phyloP scores from a whole-genome alignment of 306 rosid genomes.

The Sicyos baderoa region DNA sequence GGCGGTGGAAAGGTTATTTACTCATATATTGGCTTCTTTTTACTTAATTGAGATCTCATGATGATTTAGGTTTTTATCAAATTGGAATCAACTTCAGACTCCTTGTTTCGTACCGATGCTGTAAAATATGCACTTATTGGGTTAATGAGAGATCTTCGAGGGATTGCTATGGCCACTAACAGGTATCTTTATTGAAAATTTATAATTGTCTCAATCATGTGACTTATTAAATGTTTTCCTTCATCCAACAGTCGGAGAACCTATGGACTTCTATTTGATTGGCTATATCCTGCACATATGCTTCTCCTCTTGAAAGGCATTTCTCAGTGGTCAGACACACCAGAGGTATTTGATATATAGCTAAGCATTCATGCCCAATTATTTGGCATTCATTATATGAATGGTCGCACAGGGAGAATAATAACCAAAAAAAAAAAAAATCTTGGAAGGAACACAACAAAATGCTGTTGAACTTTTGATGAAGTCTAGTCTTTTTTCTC shows the following conservation, averaged over 20 bases:
- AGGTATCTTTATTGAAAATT: conserved; percentile 39
- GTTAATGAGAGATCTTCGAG: conserved; percentile 95
- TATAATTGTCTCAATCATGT: conserved; percentile 16
- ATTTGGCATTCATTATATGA: no score
- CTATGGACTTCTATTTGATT: conserved; percentile 89
- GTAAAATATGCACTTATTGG: conserved; percentile 81
- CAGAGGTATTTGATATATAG: conserved; percentile 56
- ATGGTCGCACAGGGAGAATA: background rate
- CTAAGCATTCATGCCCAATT: background rate
- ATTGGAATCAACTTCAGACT: conserved; percentile 89
- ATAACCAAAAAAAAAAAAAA: background rate
- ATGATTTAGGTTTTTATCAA: conserved; percentile 62
- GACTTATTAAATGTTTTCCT: conserved; percentile 21
- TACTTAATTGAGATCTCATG: conserved; percentile 13
- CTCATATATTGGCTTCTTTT: conserved; percentile 15
- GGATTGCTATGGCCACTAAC: conserved; percentile 95
- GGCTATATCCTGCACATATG: conserved; percentile 94
- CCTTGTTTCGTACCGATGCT: conserved; percentile 78
- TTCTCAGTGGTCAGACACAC: conserved; percentile 90
- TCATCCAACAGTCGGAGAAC: conserved; percentile 72
- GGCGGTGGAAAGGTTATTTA: background rate
- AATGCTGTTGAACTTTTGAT: background rate
- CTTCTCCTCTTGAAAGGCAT: conserved; percentile 80
- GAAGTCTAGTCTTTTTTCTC: background rate
- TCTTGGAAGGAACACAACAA: background rate